phyloP scores from a whole-genome alignment of 768 basidiomycete genomes.

The Tulasnella sp. region DNA sequence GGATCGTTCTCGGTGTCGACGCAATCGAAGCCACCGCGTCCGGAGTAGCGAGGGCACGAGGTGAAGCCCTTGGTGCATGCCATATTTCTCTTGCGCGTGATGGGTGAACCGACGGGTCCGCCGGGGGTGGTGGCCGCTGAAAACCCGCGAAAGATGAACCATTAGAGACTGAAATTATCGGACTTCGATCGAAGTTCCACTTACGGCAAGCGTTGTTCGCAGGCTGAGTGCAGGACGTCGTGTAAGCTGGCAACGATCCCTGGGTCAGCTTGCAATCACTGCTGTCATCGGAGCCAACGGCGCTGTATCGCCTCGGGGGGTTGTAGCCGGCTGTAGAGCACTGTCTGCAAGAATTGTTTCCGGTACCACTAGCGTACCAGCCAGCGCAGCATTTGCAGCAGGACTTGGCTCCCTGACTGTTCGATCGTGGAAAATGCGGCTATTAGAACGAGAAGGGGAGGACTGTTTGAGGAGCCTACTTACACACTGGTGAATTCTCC shows the following conservation, averaged over 20 bases:
- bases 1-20: conserved; percentile 20
- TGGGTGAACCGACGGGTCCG: not conserved
- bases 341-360: not conserved
- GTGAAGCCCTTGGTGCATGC: conserved; percentile 9
- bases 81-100: conserved; percentile 7
- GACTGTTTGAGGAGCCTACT: not conserved
- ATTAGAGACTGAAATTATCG: not conserved
- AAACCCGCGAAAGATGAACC: not conserved
- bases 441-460: not conserved
- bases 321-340: not conserved
- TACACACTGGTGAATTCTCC: not conserved
- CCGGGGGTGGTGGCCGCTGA: not conserved
- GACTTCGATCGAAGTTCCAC: not conserved
- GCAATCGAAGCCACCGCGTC: conserved; percentile 27
- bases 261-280: too few species aligned
- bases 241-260: too few species aligned
- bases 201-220: not conserved
- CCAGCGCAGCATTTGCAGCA: not conserved
- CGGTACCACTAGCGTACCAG: not conserved
- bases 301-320: not conserved
- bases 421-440: not conserved
- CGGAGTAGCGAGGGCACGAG: not conserved
- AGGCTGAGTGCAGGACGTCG: not conserved
- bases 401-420: not conserved
- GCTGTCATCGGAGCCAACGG: not conserved